Conservation (phyloP, 176 grass and related monocot species). For the Bolboschoenus planiculmis region DNA sequence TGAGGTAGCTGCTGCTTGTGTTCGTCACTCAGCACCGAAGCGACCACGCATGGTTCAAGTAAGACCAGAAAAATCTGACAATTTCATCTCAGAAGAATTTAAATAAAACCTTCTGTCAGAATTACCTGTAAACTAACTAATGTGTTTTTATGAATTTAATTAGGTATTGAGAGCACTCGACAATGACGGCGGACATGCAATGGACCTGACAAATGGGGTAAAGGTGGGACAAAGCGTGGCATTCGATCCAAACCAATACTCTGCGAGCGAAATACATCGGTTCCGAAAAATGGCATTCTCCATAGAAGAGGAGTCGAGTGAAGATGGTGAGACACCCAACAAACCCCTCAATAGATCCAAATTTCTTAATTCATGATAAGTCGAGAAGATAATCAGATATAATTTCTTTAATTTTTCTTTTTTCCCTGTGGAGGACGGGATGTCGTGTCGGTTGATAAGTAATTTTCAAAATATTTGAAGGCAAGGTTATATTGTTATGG, state of each 20-base stretch:
- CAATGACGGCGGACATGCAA: slow-evolving; percentile 33
- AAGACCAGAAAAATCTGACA: background rate
- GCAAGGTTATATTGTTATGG: background rate
- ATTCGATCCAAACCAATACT: slow-evolving; percentile 14
- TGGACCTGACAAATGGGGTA: slow-evolving; percentile 63
- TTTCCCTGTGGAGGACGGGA: background rate
- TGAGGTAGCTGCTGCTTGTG: slow-evolving; percentile 63
- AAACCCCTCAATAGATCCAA: background rate
- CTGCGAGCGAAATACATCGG: slow-evolving; percentile 35
- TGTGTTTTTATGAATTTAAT: background rate
- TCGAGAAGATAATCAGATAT: background rate
- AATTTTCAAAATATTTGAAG: background rate
- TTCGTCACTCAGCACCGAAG: slow-evolving; percentile 65
- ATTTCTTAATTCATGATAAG: background rate
- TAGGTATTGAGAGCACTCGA: slow-evolving; percentile 73
- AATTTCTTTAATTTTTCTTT: background rate
- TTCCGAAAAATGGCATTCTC: slow-evolving; percentile 57
- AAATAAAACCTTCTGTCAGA: background rate
- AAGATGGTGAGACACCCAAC: slow-evolving; percentile 20
- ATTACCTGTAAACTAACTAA: background rate
- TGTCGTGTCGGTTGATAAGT: background rate
- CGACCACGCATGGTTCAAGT: slow-evolving; percentile 60
- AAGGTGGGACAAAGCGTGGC: slow-evolving; percentile 49
- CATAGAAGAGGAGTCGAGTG: slow-evolving; percentile 43
- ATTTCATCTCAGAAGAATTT: background rate